Evolutionary conservation across 129 eudicot species (phyloP).

Genomic region (Pseudognaphalium luteoalbum): DNA sequence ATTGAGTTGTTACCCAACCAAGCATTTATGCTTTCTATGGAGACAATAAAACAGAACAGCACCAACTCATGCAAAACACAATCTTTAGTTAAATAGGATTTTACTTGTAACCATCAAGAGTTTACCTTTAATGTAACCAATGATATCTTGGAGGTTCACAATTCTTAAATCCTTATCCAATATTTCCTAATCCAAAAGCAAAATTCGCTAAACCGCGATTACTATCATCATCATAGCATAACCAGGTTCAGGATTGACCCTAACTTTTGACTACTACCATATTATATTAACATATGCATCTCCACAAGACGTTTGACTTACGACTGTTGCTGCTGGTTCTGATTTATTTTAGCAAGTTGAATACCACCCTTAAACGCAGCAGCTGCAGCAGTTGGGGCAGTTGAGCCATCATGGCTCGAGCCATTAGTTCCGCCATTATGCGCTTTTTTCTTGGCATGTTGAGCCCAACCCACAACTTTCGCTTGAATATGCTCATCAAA

Average conservation of each 20-base stretch:
- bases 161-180: neutral
- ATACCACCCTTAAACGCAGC: conserved; percentile 35
- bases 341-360: conserved; percentile 37
- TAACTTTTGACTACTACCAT: neutral
- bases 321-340: conserved; percentile 28
- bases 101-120: too few species aligned
- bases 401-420: conserved; percentile 31
- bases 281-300: conserved; percentile 27
- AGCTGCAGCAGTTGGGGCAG: conserved; percentile 15
- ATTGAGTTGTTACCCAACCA: too few species aligned
- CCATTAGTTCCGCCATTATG: conserved; percentile 27
- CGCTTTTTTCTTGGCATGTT: conserved; percentile 46
- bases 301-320: neutral
- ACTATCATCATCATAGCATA: conserved; percentile 16
- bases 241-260: conserved; percentile 15
- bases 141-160: neutral
- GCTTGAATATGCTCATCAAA: conserved; percentile 64
- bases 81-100: too few species aligned
- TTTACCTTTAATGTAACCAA: neutral
- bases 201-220: neutral
- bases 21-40: too few species aligned
- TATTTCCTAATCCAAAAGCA: conserved; percentile 9
- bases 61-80: too few species aligned
- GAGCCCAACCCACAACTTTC: conserved; percentile 54
- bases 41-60: too few species aligned